Evolutionary conservation across 768 basidiomycete species (phyloP), one percentile per base, ranked within the genome.

Genomic region (Leccinum longicurvipes): DNA sequence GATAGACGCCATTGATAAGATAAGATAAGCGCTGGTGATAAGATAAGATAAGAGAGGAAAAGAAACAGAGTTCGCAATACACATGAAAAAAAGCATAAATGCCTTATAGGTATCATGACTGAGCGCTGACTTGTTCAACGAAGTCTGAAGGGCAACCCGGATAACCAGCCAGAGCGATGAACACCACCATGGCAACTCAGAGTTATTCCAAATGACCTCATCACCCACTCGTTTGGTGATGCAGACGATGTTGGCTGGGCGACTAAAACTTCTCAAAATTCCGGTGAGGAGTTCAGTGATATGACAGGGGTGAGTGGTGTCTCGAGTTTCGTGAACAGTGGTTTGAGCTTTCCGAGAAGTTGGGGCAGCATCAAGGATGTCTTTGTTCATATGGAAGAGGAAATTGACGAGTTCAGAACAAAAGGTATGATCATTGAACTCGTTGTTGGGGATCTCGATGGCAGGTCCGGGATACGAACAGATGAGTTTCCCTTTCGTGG

Each of bases 121-220:
- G 10, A 53, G 19, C 47, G n/a, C 47, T 29, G 61, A 59, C 47
- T 55, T 55, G 27, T 50, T 50, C 28, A 73, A 63, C 0, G 73
- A 69, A 0, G 70, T 75, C 60, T 79, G 77, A 25, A 79, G 54
- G 1, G 73, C 70, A 1, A 81, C 75, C 8, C 79, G 76, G 39
- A 79, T 62, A 21, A 79, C 60, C 9, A 80, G 73, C 79, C 80
- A 82, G 10, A 79, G 64, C 0, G 77, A 66, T 9, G 78, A 77
- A 39, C 81, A 69, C 24, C 82, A 64, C 80, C 80, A 82, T 73
- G 80, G 41, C 10, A 69, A 68, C 10, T 55, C 45, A 2, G 74
- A 63, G 11, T 67, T 50, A 9, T 47, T 47, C 46, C 46, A 47
- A 9, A 28, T n/a, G 0, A 47, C 46, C 4, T 29, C 27, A 47